These are phyloP conservation scores for Thecaphora thlaspeos DNA, from an alignment of 1,284 basidiomycete species.

Conservation along the genomic window DNA sequence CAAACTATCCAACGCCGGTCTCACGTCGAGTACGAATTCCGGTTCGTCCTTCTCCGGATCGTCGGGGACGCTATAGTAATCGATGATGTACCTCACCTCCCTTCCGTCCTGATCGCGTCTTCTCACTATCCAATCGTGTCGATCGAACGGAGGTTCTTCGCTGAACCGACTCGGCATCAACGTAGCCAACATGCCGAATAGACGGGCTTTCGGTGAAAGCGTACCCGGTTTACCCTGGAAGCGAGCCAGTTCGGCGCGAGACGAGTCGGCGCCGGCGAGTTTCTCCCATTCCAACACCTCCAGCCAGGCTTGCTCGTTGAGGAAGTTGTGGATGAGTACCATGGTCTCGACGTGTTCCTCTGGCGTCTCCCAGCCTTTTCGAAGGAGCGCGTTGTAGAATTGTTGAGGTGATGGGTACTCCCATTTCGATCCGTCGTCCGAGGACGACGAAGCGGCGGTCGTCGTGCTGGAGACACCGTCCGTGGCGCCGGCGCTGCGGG, in stretches of 20 bases:
- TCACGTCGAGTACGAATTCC: constrained; percentile 48
- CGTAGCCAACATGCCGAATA: constrained; percentile 81
- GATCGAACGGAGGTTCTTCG: constrained; percentile 88
- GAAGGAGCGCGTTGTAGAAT: constrained; percentile 93
- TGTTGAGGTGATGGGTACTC: constrained; percentile 98
- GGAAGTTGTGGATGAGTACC: constrained; percentile 96
- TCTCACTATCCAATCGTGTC: constrained; percentile 96
- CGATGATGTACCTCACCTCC: constrained; percentile 56
- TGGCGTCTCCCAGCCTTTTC: constrained; percentile 97
- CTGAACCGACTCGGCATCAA: constrained; percentile 86
- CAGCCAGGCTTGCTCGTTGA: constrained; percentile 95
- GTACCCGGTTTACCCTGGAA: constrained; percentile 91
- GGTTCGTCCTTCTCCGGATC: constrained; percentile 49
- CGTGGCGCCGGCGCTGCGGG: constrained; percentile 8
- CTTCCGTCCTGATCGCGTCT: constrained; percentile 60
- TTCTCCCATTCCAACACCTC: constrained; percentile 93
- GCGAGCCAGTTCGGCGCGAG: constrained; percentile 67
- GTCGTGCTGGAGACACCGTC: constrained; percentile 20
- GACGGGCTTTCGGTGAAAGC: constrained; percentile 73
- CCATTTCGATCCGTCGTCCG: constrained; percentile 65
- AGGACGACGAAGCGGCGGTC: constrained; percentile 4
- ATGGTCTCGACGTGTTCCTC: constrained; percentile 95
- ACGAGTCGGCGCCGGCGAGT: constrained; percentile 39
- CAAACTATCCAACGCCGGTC: constrained; percentile 48
- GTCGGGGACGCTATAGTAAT: constrained; percentile 52